These are phyloP conservation scores for Calonectria leucothoes DNA, from an alignment of 2,329 filamentous ascomycete species.

Conservation along the genomic window DNA sequence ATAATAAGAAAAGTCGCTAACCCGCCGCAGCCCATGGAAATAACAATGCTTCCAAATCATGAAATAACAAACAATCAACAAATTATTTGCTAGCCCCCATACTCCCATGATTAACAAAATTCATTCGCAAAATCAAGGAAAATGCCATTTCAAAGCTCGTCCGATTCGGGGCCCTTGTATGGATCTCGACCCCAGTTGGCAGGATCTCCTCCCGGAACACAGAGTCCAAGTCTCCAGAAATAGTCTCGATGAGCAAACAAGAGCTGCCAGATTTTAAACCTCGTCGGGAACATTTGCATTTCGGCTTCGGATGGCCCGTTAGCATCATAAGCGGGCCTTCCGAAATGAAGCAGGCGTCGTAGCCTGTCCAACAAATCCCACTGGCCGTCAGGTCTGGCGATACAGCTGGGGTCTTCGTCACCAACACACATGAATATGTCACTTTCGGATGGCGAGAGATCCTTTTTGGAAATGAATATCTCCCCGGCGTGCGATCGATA, in stretches of 20 bases:
- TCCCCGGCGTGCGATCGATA: slow-evolving; percentile 89
- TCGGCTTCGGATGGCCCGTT: slow-evolving; percentile 44
- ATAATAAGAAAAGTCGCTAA: neutral
- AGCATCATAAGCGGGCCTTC: slow-evolving; percentile 39
- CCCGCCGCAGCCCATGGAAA: neutral
- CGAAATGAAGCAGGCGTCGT: slow-evolving; percentile 37
- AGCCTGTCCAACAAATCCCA: slow-evolving; percentile 43
- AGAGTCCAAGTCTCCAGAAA: slow-evolving; percentile 93
- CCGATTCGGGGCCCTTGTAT: slow-evolving; percentile 53
- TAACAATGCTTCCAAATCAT: neutral
- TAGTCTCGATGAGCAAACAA: slow-evolving; percentile 97
- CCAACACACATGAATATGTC: slow-evolving; percentile 82
- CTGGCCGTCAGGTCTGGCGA: slow-evolving; percentile 64
- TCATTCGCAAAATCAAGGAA: neutral
- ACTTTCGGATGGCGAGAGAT: slow-evolving; percentile 73
- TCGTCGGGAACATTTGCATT: slow-evolving; percentile 60
- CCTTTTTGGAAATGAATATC: slow-evolving; percentile 81
- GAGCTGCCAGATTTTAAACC: slow-evolving; percentile 87
- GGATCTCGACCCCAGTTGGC: slow-evolving; percentile 71
- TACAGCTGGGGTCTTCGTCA: slow-evolving; percentile 77
- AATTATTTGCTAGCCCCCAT: neutral
- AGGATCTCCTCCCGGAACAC: slow-evolving; percentile 83
- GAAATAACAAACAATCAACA: neutral
- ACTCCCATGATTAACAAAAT: slow-evolving; percentile 13
- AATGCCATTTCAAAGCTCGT: slow-evolving; percentile 50